Conservation (phyloP, 2,329 filamentous ascomycete genomes). For the Bipolaris zeicola region DNA sequence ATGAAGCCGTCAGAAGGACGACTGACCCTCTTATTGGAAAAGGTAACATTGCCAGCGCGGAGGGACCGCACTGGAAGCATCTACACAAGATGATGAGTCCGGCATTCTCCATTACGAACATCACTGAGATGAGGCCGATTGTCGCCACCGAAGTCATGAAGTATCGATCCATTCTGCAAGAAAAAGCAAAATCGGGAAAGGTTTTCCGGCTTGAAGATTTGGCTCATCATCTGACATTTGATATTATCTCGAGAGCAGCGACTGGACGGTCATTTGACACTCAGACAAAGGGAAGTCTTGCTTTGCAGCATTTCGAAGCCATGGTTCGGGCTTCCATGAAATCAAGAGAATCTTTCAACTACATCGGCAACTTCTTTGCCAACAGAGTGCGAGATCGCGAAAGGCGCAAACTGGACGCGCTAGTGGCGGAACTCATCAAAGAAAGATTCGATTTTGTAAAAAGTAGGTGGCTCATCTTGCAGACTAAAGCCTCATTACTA, state of each 20-base stretch:
- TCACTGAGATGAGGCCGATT: conserved; percentile 38
- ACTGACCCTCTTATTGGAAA: conserved; percentile 37
- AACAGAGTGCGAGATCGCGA: conserved; percentile 15
- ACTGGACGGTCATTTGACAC: conserved; percentile 34
- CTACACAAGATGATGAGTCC: conserved; percentile 46
- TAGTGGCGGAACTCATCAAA: conserved; percentile 43
- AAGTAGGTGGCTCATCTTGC: conserved; percentile 9
- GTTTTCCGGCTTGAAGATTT: conserved; percentile 34
- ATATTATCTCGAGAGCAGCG: conserved; percentile 33
- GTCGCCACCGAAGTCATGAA: conserved; percentile 33
- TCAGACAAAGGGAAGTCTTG: conserved; percentile 29
- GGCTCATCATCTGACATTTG: conserved; percentile 31
- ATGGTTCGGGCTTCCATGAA: conserved; percentile 20
- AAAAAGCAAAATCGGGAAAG: conserved; percentile 27
- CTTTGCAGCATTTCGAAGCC: conserved; percentile 26
- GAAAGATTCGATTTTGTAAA: conserved; percentile 42
- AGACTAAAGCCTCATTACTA: neutral
- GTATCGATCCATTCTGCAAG: conserved; percentile 34
- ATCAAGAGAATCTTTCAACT: conserved; percentile 29
- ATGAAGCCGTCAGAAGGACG: conserved; percentile 20
- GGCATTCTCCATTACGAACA: conserved; percentile 40
- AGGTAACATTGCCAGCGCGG: conserved; percentile 36
- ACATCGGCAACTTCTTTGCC: conserved; percentile 21
- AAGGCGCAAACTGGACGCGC: conserved; percentile 36
- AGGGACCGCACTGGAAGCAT: conserved; percentile 44